Percentiles rank a stretch among this genome's conserved stretches.
These are phyloP conservation scores for Lenwebbia sp. DNA, from an alignment of 345 rosid species.

Conservation along the genomic window DNA sequence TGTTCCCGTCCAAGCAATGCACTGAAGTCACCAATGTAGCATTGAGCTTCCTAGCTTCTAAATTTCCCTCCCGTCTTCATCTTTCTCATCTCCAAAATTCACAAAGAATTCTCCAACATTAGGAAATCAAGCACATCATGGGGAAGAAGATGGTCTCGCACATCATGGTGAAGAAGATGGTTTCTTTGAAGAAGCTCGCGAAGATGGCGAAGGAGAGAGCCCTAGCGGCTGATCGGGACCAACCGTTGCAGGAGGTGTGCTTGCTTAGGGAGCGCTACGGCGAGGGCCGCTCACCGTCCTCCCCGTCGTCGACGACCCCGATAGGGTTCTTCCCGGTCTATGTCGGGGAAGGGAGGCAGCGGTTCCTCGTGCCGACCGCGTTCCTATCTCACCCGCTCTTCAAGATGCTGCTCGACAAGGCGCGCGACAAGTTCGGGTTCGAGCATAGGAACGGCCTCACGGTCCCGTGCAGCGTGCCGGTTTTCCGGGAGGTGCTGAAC, in stretches of 20 bases:
- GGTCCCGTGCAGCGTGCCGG: conserved; percentile 57
- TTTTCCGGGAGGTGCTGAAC: conserved; percentile 50
- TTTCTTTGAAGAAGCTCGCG: background rate
- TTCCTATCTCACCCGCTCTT: conserved; percentile 60
- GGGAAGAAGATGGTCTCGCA: background rate
- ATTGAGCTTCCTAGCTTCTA: background rate
- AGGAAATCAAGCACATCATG: background rate
- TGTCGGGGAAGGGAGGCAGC: conserved; percentile 58
- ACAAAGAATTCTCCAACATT: background rate
- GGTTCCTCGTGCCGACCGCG: conserved; percentile 57
- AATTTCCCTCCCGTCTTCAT: background rate
- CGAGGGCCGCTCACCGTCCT: conserved; percentile 14
- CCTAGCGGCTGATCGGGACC: background rate
- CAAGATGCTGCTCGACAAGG: conserved; percentile 68
- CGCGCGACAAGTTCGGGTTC: conserved; percentile 43
- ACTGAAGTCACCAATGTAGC: background rate
- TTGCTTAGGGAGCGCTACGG: conserved; percentile 4
- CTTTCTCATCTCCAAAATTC: background rate
- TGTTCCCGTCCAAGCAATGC: background rate
- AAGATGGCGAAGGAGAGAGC: background rate
- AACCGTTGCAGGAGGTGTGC: conserved; percentile 9
- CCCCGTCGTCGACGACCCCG: conserved; percentile 21
- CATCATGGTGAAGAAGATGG: background rate
- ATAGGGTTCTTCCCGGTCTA: conserved; percentile 60
- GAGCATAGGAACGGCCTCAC: conserved; percentile 43